Evolutionary conservation across 2,329 filamentous ascomycete species (phyloP).

Genomic region (Penicillium sp.): DNA sequence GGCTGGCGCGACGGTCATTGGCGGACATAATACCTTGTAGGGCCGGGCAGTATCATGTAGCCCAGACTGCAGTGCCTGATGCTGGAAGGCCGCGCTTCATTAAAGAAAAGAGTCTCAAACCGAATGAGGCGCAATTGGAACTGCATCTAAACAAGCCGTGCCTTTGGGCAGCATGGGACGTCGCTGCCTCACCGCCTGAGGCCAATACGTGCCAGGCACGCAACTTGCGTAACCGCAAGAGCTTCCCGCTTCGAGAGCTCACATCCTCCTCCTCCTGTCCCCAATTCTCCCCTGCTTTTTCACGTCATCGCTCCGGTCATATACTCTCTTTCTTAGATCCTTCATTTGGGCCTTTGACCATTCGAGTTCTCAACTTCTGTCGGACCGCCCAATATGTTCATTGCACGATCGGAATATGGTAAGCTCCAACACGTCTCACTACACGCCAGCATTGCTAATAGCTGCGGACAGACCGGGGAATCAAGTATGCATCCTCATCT

Average conservation of each 20-base stretch:
- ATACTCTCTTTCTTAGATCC: slow-evolving; percentile 2
- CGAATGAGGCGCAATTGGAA: slow-evolving; percentile 10
- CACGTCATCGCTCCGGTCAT: slow-evolving; percentile 10
- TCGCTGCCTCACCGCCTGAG: slow-evolving; percentile 23
- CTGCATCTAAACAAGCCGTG: slow-evolving; percentile 14
- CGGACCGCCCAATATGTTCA: slow-evolving; percentile 79
- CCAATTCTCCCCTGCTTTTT: slow-evolving; percentile 23
- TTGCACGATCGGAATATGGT: slow-evolving; percentile 99
- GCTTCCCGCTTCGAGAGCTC: slow-evolving; percentile 34
- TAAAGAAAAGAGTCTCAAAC: not conserved
- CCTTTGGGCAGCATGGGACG: slow-evolving; percentile 11
- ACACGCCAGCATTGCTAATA: slow-evolving; percentile 41
- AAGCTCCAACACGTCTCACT: slow-evolving; percentile 48
- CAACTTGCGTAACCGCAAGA: slow-evolving; percentile 37
- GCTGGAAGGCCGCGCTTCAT: slow-evolving; percentile 2
- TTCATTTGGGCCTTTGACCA: not conserved
- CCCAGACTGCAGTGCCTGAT: slow-evolving; percentile 5
- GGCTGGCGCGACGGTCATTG: slow-evolving; percentile 44
- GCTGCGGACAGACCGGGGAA: slow-evolving; percentile 61
- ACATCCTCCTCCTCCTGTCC: slow-evolving; percentile 26
- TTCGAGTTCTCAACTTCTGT: slow-evolving; percentile 6
- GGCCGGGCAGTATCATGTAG: slow-evolving; percentile 27
- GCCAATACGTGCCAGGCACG: slow-evolving; percentile 36
- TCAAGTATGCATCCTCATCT: slow-evolving; percentile 70
- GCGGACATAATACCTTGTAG: slow-evolving; percentile 39